These are phyloP conservation scores for Moesziomyces parantarcticus DNA, from an alignment of 1,284 basidiomycete species.

Conservation along the genomic window DNA sequence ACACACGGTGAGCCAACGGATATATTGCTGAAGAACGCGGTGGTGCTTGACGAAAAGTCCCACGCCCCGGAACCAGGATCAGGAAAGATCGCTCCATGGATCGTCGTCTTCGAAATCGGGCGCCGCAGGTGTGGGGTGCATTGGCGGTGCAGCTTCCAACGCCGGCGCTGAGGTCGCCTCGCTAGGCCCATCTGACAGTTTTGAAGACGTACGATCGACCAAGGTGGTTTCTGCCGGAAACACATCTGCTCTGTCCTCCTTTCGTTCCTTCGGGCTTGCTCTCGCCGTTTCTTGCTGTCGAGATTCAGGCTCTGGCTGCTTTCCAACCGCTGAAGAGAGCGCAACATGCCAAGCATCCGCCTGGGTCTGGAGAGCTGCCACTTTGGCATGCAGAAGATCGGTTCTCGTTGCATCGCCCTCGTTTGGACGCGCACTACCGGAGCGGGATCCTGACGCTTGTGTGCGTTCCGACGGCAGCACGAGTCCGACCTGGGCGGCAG, in stretches of 20 bases:
- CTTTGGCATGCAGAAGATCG: slow-evolving; percentile 39
- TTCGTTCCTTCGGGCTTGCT: too few relatives aligned
- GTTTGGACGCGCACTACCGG: neutral
- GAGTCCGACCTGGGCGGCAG: slow-evolving; percentile 19
- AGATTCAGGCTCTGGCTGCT: too few relatives aligned
- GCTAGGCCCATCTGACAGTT: too few relatives aligned
- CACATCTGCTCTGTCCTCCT: too few relatives aligned
- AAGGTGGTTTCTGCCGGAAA: too few relatives aligned
- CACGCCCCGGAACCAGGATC: neutral
- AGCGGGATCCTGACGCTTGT: neutral
- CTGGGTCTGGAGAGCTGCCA: slow-evolving; percentile 28
- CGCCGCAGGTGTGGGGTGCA: neutral
- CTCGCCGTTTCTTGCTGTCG: too few relatives aligned
- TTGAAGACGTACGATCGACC: too few relatives aligned
- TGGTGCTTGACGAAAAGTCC: neutral
- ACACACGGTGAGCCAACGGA: too few relatives aligned
- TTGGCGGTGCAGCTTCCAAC: neutral
- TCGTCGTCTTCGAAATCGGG: slow-evolving; percentile 37
- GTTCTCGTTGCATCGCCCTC: slow-evolving; percentile 12
- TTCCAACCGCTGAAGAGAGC: slow-evolving; percentile 11
- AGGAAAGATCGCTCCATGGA: slow-evolving; percentile 37
- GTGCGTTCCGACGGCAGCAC: slow-evolving; percentile 32
- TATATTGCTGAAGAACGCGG: too few relatives aligned
- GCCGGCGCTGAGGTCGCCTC: too few relatives aligned
- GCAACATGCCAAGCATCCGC: slow-evolving; percentile 28